Base-by-base conservation (phyloP, 2,329 filamentous ascomycete species). In the Fusarium sp. region DNA sequence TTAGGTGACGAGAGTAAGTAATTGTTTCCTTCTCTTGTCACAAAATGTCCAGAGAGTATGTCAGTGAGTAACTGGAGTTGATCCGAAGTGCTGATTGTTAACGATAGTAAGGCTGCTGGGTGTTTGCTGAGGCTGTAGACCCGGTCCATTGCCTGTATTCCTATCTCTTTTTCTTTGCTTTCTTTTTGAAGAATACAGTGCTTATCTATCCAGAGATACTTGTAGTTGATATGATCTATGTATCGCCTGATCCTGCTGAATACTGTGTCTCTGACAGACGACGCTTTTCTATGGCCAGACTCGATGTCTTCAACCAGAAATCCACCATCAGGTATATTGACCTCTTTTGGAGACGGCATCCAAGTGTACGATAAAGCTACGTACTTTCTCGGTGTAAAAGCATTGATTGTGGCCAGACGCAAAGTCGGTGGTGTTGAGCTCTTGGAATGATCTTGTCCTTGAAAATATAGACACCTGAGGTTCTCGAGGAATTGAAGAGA, bases 241-340 rank as follows among this genome's bases (percentile, higher is more conserved):
- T 54, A 61, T 1, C 38, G 20, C 15, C 16, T 33, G 0, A 55
- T 55, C 10, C 38, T 7, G n/a, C 30, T 55, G 14, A 61, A 44
- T 4, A 44, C 36, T 0, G 2, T 22, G 8, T 55, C 3, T 28
- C 58, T 61, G 1, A 54, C 36, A 1, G 47, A 22, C 22, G 58
- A 61, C 3, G 30, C 20, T 10, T 10, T 1, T 2, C 1, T 0
- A 0, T 30, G 6, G 4, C 58, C 24, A 8, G 47, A 42, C 10
- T 15, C 0, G 1, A 44, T 10, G 5, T 54, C 47, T 42, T 54
- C 0, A 35, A 44, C 58, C 10, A 54, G 1, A 10, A 6, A 61
- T 1, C 58, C 48, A 1, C 47, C 48, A 3, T 14, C 5, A 12
- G 28, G 1, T 0, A 24, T 0, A 31, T 1, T 1, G 0, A 6